A percentile compares a stretch with the other conserved stretches of the same genome.
Evolutionary conservation across 345 rosid species (phyloP).

Genomic region (Arabidopsis thaliana): DNA sequence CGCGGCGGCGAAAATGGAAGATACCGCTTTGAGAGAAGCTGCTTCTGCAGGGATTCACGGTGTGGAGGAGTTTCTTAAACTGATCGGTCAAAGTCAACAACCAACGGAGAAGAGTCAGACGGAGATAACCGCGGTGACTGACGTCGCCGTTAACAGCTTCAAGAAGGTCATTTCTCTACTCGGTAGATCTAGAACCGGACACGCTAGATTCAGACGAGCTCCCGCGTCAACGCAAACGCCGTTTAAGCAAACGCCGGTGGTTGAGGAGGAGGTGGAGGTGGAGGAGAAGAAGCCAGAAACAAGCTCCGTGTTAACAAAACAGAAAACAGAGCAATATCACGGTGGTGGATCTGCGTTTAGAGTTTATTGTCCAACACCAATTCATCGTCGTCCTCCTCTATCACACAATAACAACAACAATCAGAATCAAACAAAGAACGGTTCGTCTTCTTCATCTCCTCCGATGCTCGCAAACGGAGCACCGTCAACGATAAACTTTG

Average conservation of each 20-base stretch:
- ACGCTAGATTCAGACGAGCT: conserved; percentile 82
- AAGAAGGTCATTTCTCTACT: conserved; percentile 75
- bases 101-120: conserved; percentile 40
- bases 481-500: conserved; percentile 56
- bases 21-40: conserved; percentile 69
- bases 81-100: conserved; percentile 57
- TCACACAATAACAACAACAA: conserved; percentile 51
- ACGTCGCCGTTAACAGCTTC: conserved; percentile 74
- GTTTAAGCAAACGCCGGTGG: background rate
- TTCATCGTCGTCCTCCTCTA: conserved; percentile 76
- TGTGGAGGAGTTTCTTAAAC: conserved; percentile 70
- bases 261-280: background rate
- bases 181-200: conserved; percentile 80
- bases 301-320: conserved; percentile 34
- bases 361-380: conserved; percentile 70
- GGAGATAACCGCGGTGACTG: conserved; percentile 68
- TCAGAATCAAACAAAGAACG: conserved; percentile 40
- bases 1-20: conserved; percentile 48
- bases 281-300: conserved; percentile 29
- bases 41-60: conserved; percentile 80
- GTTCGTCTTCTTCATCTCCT: conserved; percentile 33
- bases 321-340: conserved; percentile 37
- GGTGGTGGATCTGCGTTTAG: conserved; percentile 61
- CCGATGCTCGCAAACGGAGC: conserved; percentile 20
- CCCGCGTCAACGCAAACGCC: conserved; percentile 21